Conservation (phyloP, 495 filamentous ascomycete species). For the Hypoxylon lienhwacheense region DNA sequence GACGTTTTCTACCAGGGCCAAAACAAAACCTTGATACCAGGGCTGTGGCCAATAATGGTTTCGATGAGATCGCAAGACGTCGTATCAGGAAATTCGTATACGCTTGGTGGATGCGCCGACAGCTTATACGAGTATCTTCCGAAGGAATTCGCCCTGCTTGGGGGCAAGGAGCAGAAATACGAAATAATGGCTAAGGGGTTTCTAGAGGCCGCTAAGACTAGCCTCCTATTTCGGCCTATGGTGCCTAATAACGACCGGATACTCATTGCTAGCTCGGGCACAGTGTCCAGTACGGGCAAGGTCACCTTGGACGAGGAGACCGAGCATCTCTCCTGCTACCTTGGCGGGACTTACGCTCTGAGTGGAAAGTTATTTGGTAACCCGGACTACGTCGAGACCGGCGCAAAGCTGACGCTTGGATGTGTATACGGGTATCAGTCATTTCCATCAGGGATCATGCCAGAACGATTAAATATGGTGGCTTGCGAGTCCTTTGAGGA, state of each 20-base stretch:
- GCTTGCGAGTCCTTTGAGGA: constrained; percentile 61
- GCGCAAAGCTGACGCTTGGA: constrained; percentile 74
- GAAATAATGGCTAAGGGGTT: constrained; percentile 71
- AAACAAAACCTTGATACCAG: constrained; percentile 67
- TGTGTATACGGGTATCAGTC: constrained; percentile 84
- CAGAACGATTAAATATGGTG: constrained; percentile 67
- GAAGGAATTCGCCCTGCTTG: constrained; percentile 69
- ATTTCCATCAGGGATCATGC: constrained; percentile 82
- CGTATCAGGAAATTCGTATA: constrained; percentile 53
- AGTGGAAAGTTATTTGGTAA: constrained; percentile 73
- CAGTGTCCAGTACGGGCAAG: constrained; percentile 33
- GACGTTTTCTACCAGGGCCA: constrained; percentile 75
- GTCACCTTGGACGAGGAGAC: constrained; percentile 40
- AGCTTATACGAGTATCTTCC: constrained; percentile 90
- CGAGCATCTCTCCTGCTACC: constrained; percentile 67
- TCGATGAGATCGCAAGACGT: constrained; percentile 57
- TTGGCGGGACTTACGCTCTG: constrained; percentile 81
- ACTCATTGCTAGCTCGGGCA: constrained; percentile 61
- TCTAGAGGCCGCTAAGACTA: constrained; percentile 64
- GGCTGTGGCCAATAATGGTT: constrained; percentile 77
- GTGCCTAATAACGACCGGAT: constrained; percentile 65
- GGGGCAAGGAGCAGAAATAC: constrained; percentile 75
- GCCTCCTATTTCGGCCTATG: constrained; percentile 82
- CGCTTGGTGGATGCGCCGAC: constrained; percentile 75
- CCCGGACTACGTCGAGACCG: constrained; percentile 69